Evolutionary conservation across 1,139 yeast genomes (phyloP), one percentile per base, ranked within the genome.

Genomic region (Magnusiomyces starmeri): DNA sequence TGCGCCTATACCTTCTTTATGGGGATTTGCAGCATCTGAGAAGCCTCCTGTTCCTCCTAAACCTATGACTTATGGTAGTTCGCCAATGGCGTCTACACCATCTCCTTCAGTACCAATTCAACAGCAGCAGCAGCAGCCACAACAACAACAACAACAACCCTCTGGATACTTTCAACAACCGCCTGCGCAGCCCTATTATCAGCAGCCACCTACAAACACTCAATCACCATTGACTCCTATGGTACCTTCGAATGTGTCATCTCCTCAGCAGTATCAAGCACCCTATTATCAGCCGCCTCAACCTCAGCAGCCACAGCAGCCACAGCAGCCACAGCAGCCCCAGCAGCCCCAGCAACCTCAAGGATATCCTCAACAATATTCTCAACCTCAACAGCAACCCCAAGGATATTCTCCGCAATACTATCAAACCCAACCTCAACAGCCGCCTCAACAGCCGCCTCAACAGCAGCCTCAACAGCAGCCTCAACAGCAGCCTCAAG

Each of bases 321-420:
- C 51, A 8, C 57, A 52, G 24, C 56, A 48, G 10, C 51, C 37
- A 42, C 40, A 29, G 27, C 49, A 25, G 12, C n/a, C 27, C 14
- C 51, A 48, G 25, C 48, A 25, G n/a, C n/a, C 9, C 51, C 46
- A 27, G 24, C 42, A 37, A 44, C 46, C 46, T 18, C 39, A n/a
- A 32, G 8, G 12, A 4, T 18, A 52, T 40, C 41, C 39, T 26
- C 56, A 50, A 24, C 54, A 52, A 44, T 57, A 59, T 39, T 57
- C 56, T 45, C 59, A 58, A 18, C 65, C 54, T 27, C 68, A 62
- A 20, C 67, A 62, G 49, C 65, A 57, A 14, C 52, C 50, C 10
- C 49, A 27, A 1, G 46, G 27, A 35, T 65, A 58, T 46, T 57
- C 54, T 26, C 61, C 59, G 34, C 58, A 58, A 12, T 66, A 64